A percentile compares a stretch with the other conserved stretches of the same genome.
Conservation (phyloP, 768 basidiomycete genomes). For the Boletellus emodensis region DNA sequence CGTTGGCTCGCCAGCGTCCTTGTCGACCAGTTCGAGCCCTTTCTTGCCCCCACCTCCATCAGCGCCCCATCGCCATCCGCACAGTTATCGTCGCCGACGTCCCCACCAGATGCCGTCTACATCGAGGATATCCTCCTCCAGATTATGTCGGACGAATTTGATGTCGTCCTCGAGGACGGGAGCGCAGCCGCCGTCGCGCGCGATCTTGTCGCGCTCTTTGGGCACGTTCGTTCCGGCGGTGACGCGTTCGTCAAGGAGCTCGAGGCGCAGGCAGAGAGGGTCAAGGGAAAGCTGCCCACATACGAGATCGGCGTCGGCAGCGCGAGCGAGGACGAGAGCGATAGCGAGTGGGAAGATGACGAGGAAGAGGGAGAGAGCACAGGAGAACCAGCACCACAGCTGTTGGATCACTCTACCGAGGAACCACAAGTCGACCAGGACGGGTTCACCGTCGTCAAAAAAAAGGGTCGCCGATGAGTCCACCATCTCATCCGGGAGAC, state of each 20-base stretch:
- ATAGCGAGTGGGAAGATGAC: conserved; percentile 45
- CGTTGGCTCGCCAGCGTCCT: conserved; percentile 81
- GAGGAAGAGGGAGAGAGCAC: conserved; percentile 36
- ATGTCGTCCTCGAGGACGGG: conserved; percentile 77
- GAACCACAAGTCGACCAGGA: conserved; percentile 87
- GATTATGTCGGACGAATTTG: conserved; percentile 86
- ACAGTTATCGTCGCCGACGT: neutral
- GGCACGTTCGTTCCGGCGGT: conserved; percentile 42
- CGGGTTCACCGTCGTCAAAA: conserved; percentile 80
- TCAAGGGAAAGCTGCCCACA: conserved; percentile 53
- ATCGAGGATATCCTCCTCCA: conserved; percentile 80
- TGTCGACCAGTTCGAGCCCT: conserved; percentile 73
- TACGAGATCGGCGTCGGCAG: conserved; percentile 40
- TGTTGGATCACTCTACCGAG: conserved; percentile 42
- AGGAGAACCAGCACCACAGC: conserved; percentile 51
- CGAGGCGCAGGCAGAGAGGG: conserved; percentile 58
- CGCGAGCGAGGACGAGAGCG: conserved; percentile 35
- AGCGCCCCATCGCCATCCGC: neutral
- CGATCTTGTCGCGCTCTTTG: conserved; percentile 72
- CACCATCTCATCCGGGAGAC: too few relatives aligned
- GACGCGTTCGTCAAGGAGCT: conserved; percentile 52
- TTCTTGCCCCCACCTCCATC: conserved; percentile 31
- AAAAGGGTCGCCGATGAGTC: conserved; percentile 44
- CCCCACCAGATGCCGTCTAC: conserved; percentile 58
- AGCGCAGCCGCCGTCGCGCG: conserved; percentile 69